A percentile compares a stretch with the other conserved stretches of the same genome.
Evolutionary conservation across 805 yeast genomes (phyloP).

Genomic region (Wickerhamomyces chaumierensis): DNA sequence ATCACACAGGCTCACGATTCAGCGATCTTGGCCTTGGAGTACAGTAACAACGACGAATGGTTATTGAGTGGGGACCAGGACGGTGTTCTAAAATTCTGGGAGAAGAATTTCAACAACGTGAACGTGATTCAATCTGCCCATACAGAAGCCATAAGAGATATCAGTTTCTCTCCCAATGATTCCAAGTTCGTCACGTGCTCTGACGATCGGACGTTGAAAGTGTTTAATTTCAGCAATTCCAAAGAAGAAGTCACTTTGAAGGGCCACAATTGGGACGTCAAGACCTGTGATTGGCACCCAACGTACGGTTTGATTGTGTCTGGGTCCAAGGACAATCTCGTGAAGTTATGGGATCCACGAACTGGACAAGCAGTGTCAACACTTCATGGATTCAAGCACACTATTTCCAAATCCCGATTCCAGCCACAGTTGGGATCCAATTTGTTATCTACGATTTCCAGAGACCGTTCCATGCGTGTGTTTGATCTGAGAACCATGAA

Average conservation of each 20-base stretch:
- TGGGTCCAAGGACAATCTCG: constrained; percentile 91
- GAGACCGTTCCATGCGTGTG: constrained; percentile 80
- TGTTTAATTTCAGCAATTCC: constrained; percentile 91
- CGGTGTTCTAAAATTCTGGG: constrained; percentile 92
- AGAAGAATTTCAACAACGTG: constrained; percentile 93
- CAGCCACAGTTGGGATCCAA: constrained; percentile 66
- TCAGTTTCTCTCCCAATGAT: constrained; percentile 85
- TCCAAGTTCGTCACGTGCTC: constrained; percentile 87
- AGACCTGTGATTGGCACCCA: constrained; percentile 96
- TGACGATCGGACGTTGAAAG: constrained; percentile 82
- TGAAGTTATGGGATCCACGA: constrained; percentile 96
- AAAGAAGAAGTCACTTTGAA: constrained; percentile 66
- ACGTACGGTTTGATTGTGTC: constrained; percentile 73
- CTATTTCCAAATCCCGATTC: constrained; percentile 76
- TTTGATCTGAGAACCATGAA: constrained; percentile 84
- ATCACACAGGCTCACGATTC: constrained; percentile 98
- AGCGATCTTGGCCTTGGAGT: constrained; percentile 68
- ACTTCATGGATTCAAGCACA: constrained; percentile 85
- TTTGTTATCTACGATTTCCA: constrained; percentile 72
- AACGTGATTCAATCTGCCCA: constrained; percentile 62
- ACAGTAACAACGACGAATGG: constrained; percentile 92
- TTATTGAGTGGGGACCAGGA: constrained; percentile 87
- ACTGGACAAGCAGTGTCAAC: constrained; percentile 64
- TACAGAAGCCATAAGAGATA: constrained; percentile 73
- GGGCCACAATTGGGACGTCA: constrained; percentile 99